phyloP scores from a whole-genome alignment of 2,329 filamentous ascomycete species.

The Pseudogymnoascus sp. region DNA sequence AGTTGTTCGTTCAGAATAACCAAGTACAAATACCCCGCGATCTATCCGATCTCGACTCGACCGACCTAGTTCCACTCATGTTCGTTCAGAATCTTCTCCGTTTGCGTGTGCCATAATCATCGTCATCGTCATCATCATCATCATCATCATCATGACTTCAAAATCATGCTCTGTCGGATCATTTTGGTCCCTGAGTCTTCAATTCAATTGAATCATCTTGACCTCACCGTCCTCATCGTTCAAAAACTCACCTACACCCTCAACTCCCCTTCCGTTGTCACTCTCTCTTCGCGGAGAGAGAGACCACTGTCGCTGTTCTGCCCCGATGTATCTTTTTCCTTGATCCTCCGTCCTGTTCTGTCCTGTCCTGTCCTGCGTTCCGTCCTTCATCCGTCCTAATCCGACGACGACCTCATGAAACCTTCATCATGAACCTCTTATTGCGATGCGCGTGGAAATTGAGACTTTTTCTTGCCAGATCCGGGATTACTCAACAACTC shows the following conservation, averaged over 20 bases:
- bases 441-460: conserved; percentile 32
- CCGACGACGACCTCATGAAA: conserved; percentile 18
- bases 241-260: neutral
- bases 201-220: conserved; percentile 5
- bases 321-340: conserved; percentile 30
- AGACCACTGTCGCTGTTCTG: conserved; percentile 17
- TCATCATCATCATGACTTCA: conserved; percentile 11
- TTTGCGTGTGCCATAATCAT: conserved; percentile 12
- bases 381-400: conserved; percentile 13
- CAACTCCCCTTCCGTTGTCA: conserved; percentile 11
- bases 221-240: neutral
- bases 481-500: conserved; percentile 27
- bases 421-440: conserved; percentile 25
- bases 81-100: neutral
- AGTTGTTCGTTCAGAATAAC: conserved; percentile 21
- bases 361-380: conserved; percentile 19
- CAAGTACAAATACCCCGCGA: neutral
- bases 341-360: conserved; percentile 26
- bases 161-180: conserved; percentile 8
- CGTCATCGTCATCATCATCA: neutral
- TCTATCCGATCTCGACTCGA: neutral
- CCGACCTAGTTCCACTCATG: neutral
- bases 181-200: conserved; percentile 9
- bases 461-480: conserved; percentile 27
- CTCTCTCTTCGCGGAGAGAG: neutral